Percentiles rank a stretch among this genome's conserved stretches.
phyloP scores from a whole-genome alignment of 2,329 filamentous ascomycete species.

The Aspergillus sp. region DNA sequence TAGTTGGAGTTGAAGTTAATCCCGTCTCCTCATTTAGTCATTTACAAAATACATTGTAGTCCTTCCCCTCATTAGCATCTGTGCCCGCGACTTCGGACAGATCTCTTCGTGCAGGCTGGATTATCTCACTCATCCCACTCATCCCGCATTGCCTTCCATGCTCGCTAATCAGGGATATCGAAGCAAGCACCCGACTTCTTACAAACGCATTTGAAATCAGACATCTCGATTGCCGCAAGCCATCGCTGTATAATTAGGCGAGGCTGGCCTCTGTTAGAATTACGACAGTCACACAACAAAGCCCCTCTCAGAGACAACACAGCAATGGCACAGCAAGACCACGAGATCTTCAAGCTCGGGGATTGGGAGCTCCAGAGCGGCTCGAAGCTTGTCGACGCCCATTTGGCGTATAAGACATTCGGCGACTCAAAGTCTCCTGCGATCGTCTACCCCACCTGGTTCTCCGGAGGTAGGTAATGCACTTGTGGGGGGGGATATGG shows the following conservation, averaged over 20 bases:
- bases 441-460: conserved; percentile 78
- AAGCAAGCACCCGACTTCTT: background rate
- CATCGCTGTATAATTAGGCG: background rate
- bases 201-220: background rate
- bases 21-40: background rate
- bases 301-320: background rate
- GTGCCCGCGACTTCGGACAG: background rate
- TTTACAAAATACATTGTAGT: background rate
- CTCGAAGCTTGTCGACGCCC: conserved; percentile 60
- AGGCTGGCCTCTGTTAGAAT: too few relatives aligned
- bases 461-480: conserved; percentile 56
- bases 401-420: conserved; percentile 75
- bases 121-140: background rate
- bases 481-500: background rate
- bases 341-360: conserved; percentile 59
- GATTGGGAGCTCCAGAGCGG: conserved; percentile 68
- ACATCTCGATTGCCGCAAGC: background rate
- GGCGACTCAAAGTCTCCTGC: conserved; percentile 62
- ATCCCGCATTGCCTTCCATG: background rate
- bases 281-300: too few relatives aligned
- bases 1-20: background rate
- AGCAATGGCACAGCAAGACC: conserved; percentile 31
- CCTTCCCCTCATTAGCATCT: background rate
- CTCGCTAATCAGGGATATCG: background rate
- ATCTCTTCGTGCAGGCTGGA: background rate